phyloP scores from a whole-genome alignment of 352 stramenopile genomes.

The Pythium scleroteichum region DNA sequence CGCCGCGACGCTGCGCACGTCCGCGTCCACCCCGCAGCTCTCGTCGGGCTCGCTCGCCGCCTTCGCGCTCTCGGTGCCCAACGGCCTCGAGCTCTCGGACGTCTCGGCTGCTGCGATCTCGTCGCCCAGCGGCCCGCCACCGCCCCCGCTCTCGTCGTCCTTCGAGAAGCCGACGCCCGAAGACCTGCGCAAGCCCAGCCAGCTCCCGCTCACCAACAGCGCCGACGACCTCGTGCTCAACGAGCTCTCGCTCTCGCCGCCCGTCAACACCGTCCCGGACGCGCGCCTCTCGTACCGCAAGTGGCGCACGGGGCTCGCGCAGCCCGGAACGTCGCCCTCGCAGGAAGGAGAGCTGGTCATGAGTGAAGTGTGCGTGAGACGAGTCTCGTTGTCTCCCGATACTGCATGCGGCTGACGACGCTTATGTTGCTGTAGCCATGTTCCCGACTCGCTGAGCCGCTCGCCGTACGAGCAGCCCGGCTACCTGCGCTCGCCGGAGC shows the following conservation, averaged over 20 bases:
- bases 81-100: constrained; percentile 17
- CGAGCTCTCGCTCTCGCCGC: constrained; percentile 46
- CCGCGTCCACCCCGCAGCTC: constrained; percentile 25
- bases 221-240: constrained; percentile 59
- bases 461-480: constrained; percentile 59
- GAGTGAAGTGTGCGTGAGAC: constrained; percentile 58
- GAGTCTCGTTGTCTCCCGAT: too few species aligned
- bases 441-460: constrained; percentile 50
- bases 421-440: constrained; percentile 30
- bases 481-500: constrained; percentile 27
- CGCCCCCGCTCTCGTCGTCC: constrained; percentile 17
- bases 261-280: constrained; percentile 56
- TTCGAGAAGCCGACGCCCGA: constrained; percentile 28
- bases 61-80: constrained; percentile 22
- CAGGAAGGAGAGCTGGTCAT: constrained; percentile 30
- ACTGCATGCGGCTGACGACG: too few species aligned
- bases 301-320: constrained; percentile 55
- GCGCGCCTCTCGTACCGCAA: constrained; percentile 75
- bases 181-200: constrained; percentile 22
- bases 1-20: constrained; percentile 21
- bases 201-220: constrained; percentile 47
- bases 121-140: constrained; percentile 25
- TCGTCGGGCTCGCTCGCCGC: constrained; percentile 19
- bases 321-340: constrained; percentile 21
- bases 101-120: constrained; percentile 32